phyloP scores from a whole-genome alignment of 2,329 filamentous ascomycete species.

The Alternaria rosae region DNA sequence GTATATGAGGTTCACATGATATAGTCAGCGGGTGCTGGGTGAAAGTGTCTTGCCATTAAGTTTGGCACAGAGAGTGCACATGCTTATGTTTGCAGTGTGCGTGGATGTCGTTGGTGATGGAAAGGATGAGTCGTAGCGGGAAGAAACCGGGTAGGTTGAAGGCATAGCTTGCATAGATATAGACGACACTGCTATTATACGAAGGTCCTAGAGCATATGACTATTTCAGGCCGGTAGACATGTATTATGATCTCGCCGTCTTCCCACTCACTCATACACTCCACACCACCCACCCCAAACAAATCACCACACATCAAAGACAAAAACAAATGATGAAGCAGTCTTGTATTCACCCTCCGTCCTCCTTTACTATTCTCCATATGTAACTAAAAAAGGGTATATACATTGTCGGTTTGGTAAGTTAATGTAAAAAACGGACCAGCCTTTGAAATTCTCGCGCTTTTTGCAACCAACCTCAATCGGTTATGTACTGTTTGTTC shows the following conservation, averaged over 20 bases:
- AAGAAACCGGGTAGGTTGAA: background rate
- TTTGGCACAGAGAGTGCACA: background rate
- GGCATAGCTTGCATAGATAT: too few relatives aligned
- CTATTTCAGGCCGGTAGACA: background rate
- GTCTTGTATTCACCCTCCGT: background rate
- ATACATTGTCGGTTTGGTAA: constrained; percentile 8
- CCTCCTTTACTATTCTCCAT: background rate
- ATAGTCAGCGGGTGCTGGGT: background rate
- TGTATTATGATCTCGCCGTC: background rate
- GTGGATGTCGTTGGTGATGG: too few relatives aligned
- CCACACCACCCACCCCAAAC: background rate
- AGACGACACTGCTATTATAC: too few relatives aligned
- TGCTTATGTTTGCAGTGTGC: background rate
- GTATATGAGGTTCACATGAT: background rate
- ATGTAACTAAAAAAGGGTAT: constrained; percentile 7
- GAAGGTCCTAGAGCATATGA: background rate
- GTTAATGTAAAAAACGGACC: constrained; percentile 1
- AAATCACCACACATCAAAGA: background rate
- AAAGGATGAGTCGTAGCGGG: background rate
- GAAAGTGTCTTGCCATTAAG: background rate
- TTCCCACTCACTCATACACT: background rate
- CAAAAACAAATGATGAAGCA: background rate
- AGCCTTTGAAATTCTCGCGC: constrained; percentile 5
- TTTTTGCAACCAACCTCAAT: constrained; percentile 2
- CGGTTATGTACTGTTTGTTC: background rate